Evolutionary conservation across 1,284 basidiomycete genomes (phyloP).

Genomic region (Ustilago curta): DNA sequence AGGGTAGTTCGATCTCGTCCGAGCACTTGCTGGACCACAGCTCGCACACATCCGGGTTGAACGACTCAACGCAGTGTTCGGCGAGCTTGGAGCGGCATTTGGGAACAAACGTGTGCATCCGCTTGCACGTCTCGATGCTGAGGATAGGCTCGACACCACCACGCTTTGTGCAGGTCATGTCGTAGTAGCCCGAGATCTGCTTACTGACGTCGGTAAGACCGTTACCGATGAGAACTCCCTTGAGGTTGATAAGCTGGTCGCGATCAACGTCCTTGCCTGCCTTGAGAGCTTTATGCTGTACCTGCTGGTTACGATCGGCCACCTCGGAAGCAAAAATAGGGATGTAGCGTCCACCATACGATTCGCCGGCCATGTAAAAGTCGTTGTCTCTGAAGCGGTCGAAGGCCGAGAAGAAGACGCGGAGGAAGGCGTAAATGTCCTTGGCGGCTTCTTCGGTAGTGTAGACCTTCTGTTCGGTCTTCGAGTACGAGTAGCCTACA

Average conservation of each 20-base stretch:
- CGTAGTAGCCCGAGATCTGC: slow-evolving; percentile 56
- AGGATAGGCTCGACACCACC: slow-evolving; percentile 49
- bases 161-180: slow-evolving; percentile 59
- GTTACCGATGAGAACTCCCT: slow-evolving; percentile 82
- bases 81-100: slow-evolving; percentile 28
- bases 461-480: slow-evolving; percentile 73
- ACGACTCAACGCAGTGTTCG: slow-evolving; percentile 44
- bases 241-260: slow-evolving; percentile 76
- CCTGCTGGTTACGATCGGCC: slow-evolving; percentile 78
- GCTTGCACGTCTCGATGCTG: slow-evolving; percentile 55
- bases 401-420: slow-evolving; percentile 70
- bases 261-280: slow-evolving; percentile 74
- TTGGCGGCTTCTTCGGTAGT: slow-evolving; percentile 67
- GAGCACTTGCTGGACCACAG: slow-evolving; percentile 37
- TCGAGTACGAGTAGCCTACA: slow-evolving; percentile 79
- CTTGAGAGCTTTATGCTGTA: slow-evolving; percentile 70
- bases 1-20: slow-evolving; percentile 45
- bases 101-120: slow-evolving; percentile 40
- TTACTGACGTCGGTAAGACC: slow-evolving; percentile 71
- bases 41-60: slow-evolving; percentile 36
- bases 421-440: slow-evolving; percentile 69
- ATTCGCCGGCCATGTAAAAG: slow-evolving; percentile 61
- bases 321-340: slow-evolving; percentile 84
- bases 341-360: slow-evolving; percentile 78
- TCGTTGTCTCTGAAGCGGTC: slow-evolving; percentile 62